A percentile compares a stretch with the other conserved stretches of the same genome.
phyloP scores from a whole-genome alignment of 805 yeast species.

The Zygosaccharomyces rouxii region DNA sequence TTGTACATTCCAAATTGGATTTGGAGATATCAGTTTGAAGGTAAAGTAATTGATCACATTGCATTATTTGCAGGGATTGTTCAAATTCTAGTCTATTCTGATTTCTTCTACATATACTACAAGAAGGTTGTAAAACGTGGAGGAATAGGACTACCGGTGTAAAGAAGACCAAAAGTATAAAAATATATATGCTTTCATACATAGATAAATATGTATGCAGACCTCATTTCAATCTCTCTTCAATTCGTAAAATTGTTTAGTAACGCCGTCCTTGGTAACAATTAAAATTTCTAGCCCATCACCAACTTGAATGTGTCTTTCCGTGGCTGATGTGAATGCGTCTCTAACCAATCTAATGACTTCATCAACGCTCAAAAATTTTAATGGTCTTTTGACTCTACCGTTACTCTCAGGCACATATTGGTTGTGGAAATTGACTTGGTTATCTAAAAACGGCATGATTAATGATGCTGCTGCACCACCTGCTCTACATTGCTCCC shows the following conservation, averaged over 20 bases:
- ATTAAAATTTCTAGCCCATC: constrained; percentile 89
- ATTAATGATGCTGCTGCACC: constrained; percentile 95
- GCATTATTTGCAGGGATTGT: constrained; percentile 74
- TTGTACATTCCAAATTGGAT: constrained; percentile 93
- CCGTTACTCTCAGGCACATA: constrained; percentile 75
- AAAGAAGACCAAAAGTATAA: background rate
- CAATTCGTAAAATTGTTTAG: constrained; percentile 75
- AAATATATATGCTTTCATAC: background rate
- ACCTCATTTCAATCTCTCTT: constrained; percentile 64
- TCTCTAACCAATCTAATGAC: constrained; percentile 85
- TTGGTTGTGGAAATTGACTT: constrained; percentile 94
- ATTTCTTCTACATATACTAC: constrained; percentile 92
- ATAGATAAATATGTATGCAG: background rate
- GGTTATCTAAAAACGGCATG: constrained; percentile 97
- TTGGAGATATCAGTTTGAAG: constrained; percentile 69
- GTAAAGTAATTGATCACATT: constrained; percentile 60
- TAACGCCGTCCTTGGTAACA: constrained; percentile 89
- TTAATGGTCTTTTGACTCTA: constrained; percentile 52
- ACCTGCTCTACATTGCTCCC: constrained; percentile 96
- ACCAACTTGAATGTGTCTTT: constrained; percentile 97
- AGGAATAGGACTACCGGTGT: constrained; percentile 64
- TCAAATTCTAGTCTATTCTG: constrained; percentile 87
- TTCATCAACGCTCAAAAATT: constrained; percentile 73
- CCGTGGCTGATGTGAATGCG: constrained; percentile 94
- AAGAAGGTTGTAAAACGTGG: constrained; percentile 72